Evolutionary conservation across 306 rosid genomes (phyloP).

Genomic region (Spatholobus suberectus): DNA sequence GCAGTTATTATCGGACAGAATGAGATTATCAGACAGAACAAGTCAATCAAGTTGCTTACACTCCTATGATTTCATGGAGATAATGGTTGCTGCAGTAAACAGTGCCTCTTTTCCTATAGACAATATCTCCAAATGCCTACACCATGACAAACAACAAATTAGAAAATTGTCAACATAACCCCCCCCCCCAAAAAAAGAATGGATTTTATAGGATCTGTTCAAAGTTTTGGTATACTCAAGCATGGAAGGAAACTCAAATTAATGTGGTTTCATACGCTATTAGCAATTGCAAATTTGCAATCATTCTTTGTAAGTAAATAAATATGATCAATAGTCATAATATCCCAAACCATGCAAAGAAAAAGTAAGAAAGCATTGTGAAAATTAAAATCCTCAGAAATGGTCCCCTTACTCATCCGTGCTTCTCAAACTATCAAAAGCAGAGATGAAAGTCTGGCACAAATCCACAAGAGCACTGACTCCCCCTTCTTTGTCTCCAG

Average conservation of each 20-base stretch:
- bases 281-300: neutral
- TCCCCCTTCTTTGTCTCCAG: constrained; percentile 42
- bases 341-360: constrained; percentile 16
- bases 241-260: constrained; percentile 17
- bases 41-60: constrained; percentile 19
- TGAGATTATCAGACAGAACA: neutral
- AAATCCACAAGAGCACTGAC: constrained; percentile 53
- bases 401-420: constrained; percentile 66
- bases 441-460: constrained; percentile 62
- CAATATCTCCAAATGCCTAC: constrained; percentile 67
- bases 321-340: neutral
- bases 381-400: constrained; percentile 26
- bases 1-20: neutral
- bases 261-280: neutral
- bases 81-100: constrained; percentile 69
- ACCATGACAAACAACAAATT: constrained; percentile 32
- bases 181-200: neutral
- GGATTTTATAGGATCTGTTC: neutral
- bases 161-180: neutral
- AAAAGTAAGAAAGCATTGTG: neutral
- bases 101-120: constrained; percentile 73
- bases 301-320: neutral
- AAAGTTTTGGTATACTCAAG: neutral
- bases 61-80: constrained; percentile 54
- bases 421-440: constrained; percentile 64